Base-by-base conservation (phyloP, 192 early-diverging fungal species). In the Entomortierella parvispora region DNA sequence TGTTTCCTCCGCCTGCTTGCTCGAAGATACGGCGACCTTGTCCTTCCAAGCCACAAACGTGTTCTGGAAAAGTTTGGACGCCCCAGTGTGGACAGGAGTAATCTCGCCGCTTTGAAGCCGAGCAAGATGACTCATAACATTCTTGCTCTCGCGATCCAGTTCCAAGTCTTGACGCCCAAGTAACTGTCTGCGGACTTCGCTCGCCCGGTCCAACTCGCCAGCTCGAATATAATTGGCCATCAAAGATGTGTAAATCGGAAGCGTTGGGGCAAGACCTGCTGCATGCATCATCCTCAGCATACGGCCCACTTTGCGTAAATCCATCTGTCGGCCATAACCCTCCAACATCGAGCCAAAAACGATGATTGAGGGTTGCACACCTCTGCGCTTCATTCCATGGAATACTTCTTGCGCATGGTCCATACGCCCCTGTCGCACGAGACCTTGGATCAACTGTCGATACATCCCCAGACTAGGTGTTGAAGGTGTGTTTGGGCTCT, bases 161-260 rank as follows among this genome's bases (percentile, higher is more conserved):
- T 29, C 25, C 14, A 77, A 12, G n/a, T 68, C 74, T 2, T 58
- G 23, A 7, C 65, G 50, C 7, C 9, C 15, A 17, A 45, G 18
- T n/a, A 71, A 34, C 20, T 77, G 52, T 6, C 52, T 44, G 20
- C 57, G 67, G 6, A 68, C 55, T 32, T 77, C 37, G 9, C 62
- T 29, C 1, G 74, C 74, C 43, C 28, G 26, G 20, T 62, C 40
- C 10, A 77, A 26, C 17, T 60, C 42, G 14, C 61, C 65, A 1
- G 65, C 74, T 32, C 65, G 43, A 48, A 77, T 64, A 45, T 68
- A 77, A 25, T 68, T 77, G 15, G 51, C 31, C 28, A 77, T 68
- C 53, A 77, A 18, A 2, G 74, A 77, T 2, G 74, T 77, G n/a
- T 68, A 77, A 17, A 77, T 77, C 53, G 45, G 45, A 17, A 77